phyloP scores from a whole-genome alignment of 2,329 filamentous ascomycete genomes.

The Myriangium duriaei region DNA sequence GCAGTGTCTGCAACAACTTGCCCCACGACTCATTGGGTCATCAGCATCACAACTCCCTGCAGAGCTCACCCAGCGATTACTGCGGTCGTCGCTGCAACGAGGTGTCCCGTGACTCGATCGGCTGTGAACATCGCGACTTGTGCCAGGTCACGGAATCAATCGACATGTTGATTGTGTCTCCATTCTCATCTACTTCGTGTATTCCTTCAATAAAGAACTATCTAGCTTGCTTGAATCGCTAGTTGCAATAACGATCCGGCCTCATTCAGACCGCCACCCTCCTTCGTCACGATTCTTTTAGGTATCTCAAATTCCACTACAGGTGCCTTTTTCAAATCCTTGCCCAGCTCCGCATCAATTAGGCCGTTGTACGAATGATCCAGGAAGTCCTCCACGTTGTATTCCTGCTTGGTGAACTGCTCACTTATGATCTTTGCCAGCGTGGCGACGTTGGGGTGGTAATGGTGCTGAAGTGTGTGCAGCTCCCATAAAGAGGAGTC shows the following conservation, averaged over 20 bases:
- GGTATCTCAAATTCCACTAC: conserved; percentile 92
- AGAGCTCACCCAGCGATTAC: too few relatives aligned
- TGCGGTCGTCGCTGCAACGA: too few relatives aligned
- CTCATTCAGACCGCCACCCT: conserved; percentile 19
- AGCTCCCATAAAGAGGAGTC: conserved; percentile 94
- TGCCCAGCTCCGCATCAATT: conserved; percentile 69
- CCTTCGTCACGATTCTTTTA: conserved; percentile 56
- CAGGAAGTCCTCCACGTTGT: conserved; percentile 93
- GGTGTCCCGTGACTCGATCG: too few relatives aligned
- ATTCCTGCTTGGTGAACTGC: conserved; percentile 91
- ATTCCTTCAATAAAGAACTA: neutral
- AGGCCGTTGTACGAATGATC: conserved; percentile 85
- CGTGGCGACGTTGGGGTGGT: conserved; percentile 92
- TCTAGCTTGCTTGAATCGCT: conserved; percentile 14
- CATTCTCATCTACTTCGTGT: too few relatives aligned
- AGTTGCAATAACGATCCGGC: conserved; percentile 17
- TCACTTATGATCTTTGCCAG: conserved; percentile 88
- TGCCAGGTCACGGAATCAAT: too few relatives aligned
- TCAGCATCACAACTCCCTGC: too few relatives aligned
- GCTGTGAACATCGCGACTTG: too few relatives aligned
- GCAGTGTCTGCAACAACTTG: too few relatives aligned
- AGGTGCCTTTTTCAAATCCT: conserved; percentile 72
- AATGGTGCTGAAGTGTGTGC: conserved; percentile 79
- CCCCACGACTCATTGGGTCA: too few relatives aligned
- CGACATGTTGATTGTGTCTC: too few relatives aligned